Percentiles rank a stretch among this genome's conserved stretches.
phyloP scores from a whole-genome alignment of 345 rosid genomes.

The Tarenaya hassleriana region DNA sequence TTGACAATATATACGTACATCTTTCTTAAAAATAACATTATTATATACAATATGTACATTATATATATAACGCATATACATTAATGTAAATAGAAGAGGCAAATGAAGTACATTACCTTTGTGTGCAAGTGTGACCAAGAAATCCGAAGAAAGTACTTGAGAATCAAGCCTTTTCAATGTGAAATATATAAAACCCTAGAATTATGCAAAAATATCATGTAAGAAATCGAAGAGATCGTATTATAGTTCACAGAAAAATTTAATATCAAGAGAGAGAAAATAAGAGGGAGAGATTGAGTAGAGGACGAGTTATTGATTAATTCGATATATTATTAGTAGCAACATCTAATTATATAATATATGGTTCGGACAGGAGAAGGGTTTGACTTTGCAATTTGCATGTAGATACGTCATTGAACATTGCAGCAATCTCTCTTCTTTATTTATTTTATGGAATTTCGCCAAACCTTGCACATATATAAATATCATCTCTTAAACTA shows the following conservation, averaged over 20 bases:
- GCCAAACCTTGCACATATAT: slow-evolving; percentile 44
- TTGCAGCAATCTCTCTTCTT: slow-evolving; percentile 35
- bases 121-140: slow-evolving; percentile 18
- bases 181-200: slow-evolving; percentile 14
- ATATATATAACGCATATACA: not conserved
- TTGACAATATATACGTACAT: too few species aligned
- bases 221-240: too few species aligned
- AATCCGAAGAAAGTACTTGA: not conserved
- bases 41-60: too few species aligned
- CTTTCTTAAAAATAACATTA: too few species aligned
- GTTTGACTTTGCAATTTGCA: slow-evolving; percentile 51
- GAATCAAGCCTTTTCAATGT: slow-evolving; percentile 37
- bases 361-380: slow-evolving; percentile 13
- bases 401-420: slow-evolving; percentile 41
- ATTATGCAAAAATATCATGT: too few species aligned
- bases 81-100: slow-evolving; percentile 21
- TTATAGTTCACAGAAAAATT: too few species aligned
- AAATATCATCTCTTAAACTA: not conserved
- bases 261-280: slow-evolving; percentile 18
- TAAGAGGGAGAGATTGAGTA: slow-evolving; percentile 29
- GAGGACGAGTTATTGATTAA: slow-evolving; percentile 19
- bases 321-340: not conserved
- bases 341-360: slow-evolving; percentile 16
- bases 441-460: slow-evolving; percentile 33
- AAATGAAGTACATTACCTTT: slow-evolving; percentile 25